A percentile compares a stretch with the other conserved stretches of the same genome.
Conservation (phyloP, 352 stramenopile species). For the Phytophthora podocarpi region DNA sequence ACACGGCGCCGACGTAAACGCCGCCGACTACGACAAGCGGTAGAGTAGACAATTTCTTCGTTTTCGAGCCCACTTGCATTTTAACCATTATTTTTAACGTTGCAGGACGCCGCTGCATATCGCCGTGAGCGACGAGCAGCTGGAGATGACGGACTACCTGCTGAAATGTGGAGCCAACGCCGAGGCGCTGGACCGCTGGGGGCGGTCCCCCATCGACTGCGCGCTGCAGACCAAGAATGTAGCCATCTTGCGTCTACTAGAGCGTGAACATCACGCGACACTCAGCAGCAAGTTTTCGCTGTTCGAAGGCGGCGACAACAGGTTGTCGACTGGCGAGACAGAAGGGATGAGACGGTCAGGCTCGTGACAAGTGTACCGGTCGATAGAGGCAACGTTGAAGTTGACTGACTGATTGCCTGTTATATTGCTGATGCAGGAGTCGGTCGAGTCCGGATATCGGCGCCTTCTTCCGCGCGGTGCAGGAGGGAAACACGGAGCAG, state of each 20-base stretch:
- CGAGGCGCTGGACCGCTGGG: conserved; percentile 70
- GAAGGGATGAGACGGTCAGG: conserved; percentile 22
- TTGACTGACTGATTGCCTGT: conserved; percentile 4
- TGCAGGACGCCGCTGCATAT: conserved; percentile 78
- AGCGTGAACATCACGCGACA: conserved; percentile 37
- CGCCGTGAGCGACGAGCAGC: conserved; percentile 67
- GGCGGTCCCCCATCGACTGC: conserved; percentile 70
- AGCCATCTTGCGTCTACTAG: conserved; percentile 51
- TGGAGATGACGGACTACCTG: conserved; percentile 63
- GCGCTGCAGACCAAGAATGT: conserved; percentile 60
- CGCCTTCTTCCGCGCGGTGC: conserved; percentile 64
- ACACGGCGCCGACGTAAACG: conserved; percentile 75
- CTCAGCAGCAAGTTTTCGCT: conserved; percentile 25
- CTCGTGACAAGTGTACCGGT: background rate
- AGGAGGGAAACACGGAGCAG: conserved; percentile 69
- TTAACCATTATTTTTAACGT: background rate
- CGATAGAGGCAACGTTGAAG: conserved; percentile 7
- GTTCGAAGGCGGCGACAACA: conserved; percentile 17
- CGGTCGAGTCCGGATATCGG: conserved; percentile 45
- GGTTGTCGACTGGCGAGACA: conserved; percentile 6
- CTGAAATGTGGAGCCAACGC: conserved; percentile 59
- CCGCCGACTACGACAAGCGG: conserved; percentile 80
- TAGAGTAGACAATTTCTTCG: conserved; percentile 19
- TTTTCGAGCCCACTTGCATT: no score
- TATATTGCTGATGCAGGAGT: conserved; percentile 18